These are phyloP conservation scores for Yamadazyma dendronema DNA, from an alignment of 1,139 yeast species.

Conservation along the genomic window DNA sequence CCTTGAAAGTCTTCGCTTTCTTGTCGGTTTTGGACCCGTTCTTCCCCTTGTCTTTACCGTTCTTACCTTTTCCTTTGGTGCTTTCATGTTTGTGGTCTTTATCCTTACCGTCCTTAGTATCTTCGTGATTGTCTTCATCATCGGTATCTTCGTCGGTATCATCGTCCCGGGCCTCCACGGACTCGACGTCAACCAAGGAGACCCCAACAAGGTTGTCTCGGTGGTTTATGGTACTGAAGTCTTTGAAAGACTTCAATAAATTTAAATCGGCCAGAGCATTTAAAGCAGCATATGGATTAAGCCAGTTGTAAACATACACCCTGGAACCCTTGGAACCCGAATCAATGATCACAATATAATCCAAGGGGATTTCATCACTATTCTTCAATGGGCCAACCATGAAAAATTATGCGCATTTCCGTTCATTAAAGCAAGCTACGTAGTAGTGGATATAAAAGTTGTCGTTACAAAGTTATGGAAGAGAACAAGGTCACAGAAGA, in stretches of 20 bases:
- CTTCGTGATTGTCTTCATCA: conserved; percentile 7
- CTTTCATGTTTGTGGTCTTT: conserved; percentile 11
- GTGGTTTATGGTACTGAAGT: conserved; percentile 19
- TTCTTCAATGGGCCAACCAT: conserved; percentile 31
- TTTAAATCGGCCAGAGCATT: conserved; percentile 22
- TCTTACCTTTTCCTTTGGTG: conserved; percentile 8
- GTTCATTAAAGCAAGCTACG: conserved; percentile 2
- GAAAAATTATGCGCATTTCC: neutral
- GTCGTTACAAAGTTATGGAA: neutral
- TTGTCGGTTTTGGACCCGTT: neutral
- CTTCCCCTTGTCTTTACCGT: conserved; percentile 16
- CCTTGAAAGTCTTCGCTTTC: conserved; percentile 9
- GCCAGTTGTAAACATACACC: conserved; percentile 70
- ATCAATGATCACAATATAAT: conserved; percentile 72
- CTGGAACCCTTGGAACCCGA: conserved; percentile 85
- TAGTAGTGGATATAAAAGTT: neutral
- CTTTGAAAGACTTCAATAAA: conserved; percentile 4
- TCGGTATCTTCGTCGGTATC: conserved; percentile 4
- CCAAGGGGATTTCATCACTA: conserved; percentile 49
- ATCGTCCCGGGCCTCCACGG: conserved; percentile 2
- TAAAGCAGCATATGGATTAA: conserved; percentile 43
- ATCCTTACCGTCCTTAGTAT: conserved; percentile 15
- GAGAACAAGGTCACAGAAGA: too few relatives aligned
- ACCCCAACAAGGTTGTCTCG: neutral
- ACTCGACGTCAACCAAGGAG: neutral